Conservation (phyloP, 306 rosid genomes). For the Sindora glabra region DNA sequence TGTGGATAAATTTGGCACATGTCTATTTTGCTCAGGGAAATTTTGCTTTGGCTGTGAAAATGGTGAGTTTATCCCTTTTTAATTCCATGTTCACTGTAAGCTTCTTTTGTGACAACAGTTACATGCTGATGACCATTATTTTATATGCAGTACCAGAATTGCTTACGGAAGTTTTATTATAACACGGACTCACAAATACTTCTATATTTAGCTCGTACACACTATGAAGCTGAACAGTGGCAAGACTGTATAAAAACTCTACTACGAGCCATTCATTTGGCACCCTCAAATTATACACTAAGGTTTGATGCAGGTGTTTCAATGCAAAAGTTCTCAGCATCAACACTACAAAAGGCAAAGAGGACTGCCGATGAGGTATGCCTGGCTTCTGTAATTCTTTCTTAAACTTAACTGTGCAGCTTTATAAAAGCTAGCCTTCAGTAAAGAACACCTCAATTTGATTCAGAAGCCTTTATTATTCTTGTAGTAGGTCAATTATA, state of each 20-base stretch:
- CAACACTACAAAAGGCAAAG: slow-evolving; percentile 85
- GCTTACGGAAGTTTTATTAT: slow-evolving; percentile 88
- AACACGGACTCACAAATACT: slow-evolving; percentile 95
- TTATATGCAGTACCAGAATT: slow-evolving; percentile 85
- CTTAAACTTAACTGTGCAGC: neutral
- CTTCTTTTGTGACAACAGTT: slow-evolving; percentile 6
- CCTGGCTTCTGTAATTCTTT: neutral
- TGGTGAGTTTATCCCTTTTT: slow-evolving; percentile 43
- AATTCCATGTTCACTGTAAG: slow-evolving; percentile 7
- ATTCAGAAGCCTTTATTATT: neutral
- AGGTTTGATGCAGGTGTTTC: slow-evolving; percentile 98
- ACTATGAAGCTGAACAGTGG: slow-evolving; percentile 99
- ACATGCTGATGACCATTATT: slow-evolving; percentile 25
- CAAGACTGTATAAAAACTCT: slow-evolving; percentile 95
- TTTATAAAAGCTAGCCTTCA: slow-evolving; percentile 4
- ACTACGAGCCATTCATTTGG: slow-evolving; percentile 90
- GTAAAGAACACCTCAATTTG: neutral
- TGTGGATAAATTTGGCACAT: slow-evolving; percentile 97
- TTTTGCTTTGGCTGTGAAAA: slow-evolving; percentile 89
- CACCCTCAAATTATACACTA: slow-evolving; percentile 92
- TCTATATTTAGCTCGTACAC: slow-evolving; percentile 90
- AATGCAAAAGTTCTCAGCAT: slow-evolving; percentile 96
- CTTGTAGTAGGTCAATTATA: neutral
- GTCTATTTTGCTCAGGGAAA: slow-evolving; percentile 98
- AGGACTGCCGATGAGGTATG: slow-evolving; percentile 93